Evolutionary conservation across 257 asterid genomes (phyloP).

Genomic region (Lavandula angustifolia): DNA sequence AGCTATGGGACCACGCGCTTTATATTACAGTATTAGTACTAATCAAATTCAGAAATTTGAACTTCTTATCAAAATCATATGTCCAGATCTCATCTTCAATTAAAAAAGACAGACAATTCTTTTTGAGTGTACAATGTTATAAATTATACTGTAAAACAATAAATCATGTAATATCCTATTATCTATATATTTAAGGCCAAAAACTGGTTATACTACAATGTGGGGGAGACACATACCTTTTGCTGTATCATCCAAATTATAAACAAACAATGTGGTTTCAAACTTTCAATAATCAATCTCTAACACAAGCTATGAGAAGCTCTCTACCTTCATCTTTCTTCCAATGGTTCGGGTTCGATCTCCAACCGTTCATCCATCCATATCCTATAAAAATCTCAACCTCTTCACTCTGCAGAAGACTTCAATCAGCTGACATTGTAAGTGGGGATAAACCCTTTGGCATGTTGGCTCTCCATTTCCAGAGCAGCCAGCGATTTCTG

Average conservation of each 20-base stretch:
- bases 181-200: conserved; percentile 1
- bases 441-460: conserved; percentile 88
- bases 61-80: conserved; percentile 1
- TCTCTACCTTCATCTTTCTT: conserved; percentile 28
- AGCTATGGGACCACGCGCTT: conserved; percentile 40
- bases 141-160: no score
- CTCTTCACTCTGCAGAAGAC: conserved; percentile 19
- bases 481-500: conserved; percentile 84
- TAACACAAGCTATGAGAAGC: conserved; percentile 17
- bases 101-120: no score
- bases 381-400: conserved; percentile 20
- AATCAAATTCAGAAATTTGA: background rate
- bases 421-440: conserved; percentile 55
- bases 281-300: conserved; percentile 3
- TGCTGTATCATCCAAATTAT: conserved; percentile 22
- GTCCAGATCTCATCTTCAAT: background rate
- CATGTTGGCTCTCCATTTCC: conserved; percentile 99
- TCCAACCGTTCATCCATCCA: background rate
- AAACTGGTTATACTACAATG: conserved; percentile 27
- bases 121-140: no score
- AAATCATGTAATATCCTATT: no score
- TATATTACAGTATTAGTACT: background rate
- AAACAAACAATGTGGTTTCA: conserved; percentile 31
- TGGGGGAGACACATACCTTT: conserved; percentile 16
- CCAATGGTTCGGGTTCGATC: background rate